phyloP scores from a whole-genome alignment of 192 early-diverging fungal species.

The Thamnidium elegans region DNA sequence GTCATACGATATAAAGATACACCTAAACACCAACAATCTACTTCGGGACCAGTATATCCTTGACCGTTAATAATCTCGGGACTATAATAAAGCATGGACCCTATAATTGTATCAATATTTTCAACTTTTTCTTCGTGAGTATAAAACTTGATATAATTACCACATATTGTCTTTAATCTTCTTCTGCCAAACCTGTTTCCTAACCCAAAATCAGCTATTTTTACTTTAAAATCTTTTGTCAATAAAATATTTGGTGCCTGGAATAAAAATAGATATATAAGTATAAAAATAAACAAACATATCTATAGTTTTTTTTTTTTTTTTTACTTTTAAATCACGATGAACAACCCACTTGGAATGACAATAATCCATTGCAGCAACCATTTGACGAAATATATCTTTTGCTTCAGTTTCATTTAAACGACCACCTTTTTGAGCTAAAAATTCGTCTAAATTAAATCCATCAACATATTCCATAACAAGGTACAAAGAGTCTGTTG shows the following conservation, averaged over 20 bases:
- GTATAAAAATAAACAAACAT: not conserved
- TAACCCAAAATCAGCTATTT: conserved; percentile 91
- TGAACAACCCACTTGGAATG: conserved; percentile 70
- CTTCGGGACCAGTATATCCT: conserved; percentile 88
- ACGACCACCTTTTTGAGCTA: conserved; percentile 65
- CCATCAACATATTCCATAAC: conserved; percentile 86
- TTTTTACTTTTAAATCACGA: conserved; percentile 84
- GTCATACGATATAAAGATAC: conserved; percentile 84
- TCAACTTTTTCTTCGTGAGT: not conserved
- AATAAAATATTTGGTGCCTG: conserved; percentile 81
- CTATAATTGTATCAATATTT: conserved; percentile 38
- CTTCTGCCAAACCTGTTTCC: conserved; percentile 75
- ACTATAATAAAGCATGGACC: conserved; percentile 82
- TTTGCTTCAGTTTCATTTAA: conserved; percentile 81
- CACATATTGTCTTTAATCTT: conserved; percentile 84
- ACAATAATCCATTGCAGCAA: conserved; percentile 71
- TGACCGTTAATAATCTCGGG: conserved; percentile 90
- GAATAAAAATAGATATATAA: not conserved
- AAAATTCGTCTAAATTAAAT: conserved; percentile 82
- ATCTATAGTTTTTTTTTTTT: not conserved
- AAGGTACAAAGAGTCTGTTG: conserved; percentile 73
- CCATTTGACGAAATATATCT: conserved; percentile 77
- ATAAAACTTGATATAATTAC: conserved; percentile 33
- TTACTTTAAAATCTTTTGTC: conserved; percentile 63
- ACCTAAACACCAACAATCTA: conserved; percentile 94